Evolutionary conservation across 163 green algal genomes (phyloP), one percentile per base, ranked within the genome.

Genomic region (Prototheca cutis): DNA sequence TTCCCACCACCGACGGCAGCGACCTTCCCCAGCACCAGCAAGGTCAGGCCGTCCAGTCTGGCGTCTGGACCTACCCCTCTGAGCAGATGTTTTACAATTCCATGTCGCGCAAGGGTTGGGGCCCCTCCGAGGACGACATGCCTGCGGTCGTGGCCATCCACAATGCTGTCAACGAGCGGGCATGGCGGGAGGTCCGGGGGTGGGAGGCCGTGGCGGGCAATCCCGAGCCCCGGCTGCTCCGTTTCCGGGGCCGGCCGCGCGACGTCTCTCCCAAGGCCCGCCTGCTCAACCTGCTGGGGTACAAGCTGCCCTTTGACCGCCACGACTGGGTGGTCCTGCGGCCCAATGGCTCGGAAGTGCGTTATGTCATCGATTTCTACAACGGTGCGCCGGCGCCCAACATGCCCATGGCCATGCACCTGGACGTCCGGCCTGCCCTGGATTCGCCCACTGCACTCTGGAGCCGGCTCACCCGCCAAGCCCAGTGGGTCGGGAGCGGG

Each of bases 321-420:
- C 90, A 97, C 62, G 90, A 97, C 74, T 97, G 90, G 90, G 59
- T 91, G 24, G 84, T 97, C 32, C 86, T 95, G 63, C 75, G 90
- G 6, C 91, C 85, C 62, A 31, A 45, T 25, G 87, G 89, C 1
- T 59, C 62, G 10, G 76, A 90, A 58, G 80, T 91, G 40, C 66
- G 81, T 34, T 97, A 97, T 67, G 76, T 97, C 31, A 95, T 97
- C 19, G 89, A 97, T 69, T 97, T 97, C 60, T 97, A 97, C 76
- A 89, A 89, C 59, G 86, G 76, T 23, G 67, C 72, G 21, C 79
- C 85, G 1, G 42, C 63, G 28, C 71, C 78, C 3, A 70, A 76
- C 31, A 66, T 72, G 48, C 79, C 85, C 15, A 77, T 82, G 4
- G 84, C 87, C 23, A 88, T 97, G 81, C 87, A 94, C 70, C 66